Conservation (phyloP, 1,284 basidiomycete genomes). For the Coriolopsis trogii region DNA sequence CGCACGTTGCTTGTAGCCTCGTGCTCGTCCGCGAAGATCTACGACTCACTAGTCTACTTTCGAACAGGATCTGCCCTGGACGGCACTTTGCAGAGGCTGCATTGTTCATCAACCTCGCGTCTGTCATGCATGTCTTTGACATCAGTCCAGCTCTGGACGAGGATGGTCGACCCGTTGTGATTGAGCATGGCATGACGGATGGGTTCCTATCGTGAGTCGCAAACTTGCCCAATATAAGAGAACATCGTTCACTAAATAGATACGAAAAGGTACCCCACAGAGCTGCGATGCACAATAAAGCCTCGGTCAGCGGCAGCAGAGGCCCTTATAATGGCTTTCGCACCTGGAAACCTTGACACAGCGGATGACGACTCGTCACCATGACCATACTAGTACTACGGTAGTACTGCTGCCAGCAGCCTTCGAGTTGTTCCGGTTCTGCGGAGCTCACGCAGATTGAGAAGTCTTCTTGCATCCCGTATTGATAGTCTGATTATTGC, state of each 20-base stretch:
- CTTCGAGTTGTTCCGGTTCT: too few species aligned
- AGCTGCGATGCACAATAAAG: constrained; percentile 13
- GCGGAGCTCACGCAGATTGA: too few species aligned
- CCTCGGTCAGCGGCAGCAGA: constrained; percentile 11
- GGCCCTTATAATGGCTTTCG: constrained; percentile 5
- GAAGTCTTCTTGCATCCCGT: too few species aligned
- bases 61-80: constrained; percentile 17
- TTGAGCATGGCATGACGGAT: constrained; percentile 11
- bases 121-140: constrained; percentile 17
- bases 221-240: neutral
- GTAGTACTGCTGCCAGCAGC: too few species aligned
- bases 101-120: constrained; percentile 22
- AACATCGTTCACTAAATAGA: neutral
- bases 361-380: too few species aligned
- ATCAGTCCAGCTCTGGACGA: constrained; percentile 12
- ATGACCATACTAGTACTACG: too few species aligned
- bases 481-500: too few species aligned
- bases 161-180: constrained; percentile 10
- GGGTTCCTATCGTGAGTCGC: constrained; percentile 9
- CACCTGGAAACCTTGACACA: too few species aligned
- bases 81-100: constrained; percentile 17
- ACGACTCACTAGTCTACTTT: too few species aligned
- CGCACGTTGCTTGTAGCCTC: neutral
- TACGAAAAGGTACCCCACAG: constrained; percentile 12
- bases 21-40: neutral